Evolutionary conservation across 805 yeast species (phyloP).

Genomic region (Huiozyma sinensis): DNA sequence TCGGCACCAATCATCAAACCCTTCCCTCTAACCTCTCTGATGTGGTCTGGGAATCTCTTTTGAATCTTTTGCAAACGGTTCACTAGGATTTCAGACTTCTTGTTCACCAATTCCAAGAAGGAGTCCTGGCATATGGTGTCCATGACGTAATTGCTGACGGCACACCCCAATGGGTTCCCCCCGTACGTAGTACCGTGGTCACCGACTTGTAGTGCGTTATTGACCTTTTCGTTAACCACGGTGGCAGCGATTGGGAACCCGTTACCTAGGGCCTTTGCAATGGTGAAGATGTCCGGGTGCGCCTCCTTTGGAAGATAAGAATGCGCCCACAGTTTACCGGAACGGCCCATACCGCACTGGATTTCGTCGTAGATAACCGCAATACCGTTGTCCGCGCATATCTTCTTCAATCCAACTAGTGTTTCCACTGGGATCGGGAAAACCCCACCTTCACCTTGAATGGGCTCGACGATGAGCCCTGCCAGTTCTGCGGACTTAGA

Average conservation of each 20-base stretch:
- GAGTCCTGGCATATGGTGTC: slow-evolving; percentile 49
- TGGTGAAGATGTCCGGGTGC: slow-evolving; percentile 88
- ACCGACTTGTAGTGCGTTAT: slow-evolving; percentile 64
- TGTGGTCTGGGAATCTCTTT: slow-evolving; percentile 46
- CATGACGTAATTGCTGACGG: slow-evolving; percentile 70
- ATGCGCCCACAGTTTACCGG: slow-evolving; percentile 97
- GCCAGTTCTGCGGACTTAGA: slow-evolving; percentile 38
- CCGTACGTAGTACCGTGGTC: slow-evolving; percentile 98
- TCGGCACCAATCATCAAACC: slow-evolving; percentile 84
- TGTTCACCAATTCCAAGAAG: slow-evolving; percentile 50
- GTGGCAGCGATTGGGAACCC: slow-evolving; percentile 96
- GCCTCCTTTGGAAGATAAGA: slow-evolving; percentile 61
- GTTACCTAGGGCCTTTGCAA: slow-evolving; percentile 94
- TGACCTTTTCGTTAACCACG: slow-evolving; percentile 72
- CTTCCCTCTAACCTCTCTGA: slow-evolving; percentile 70
- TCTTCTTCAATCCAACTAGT: slow-evolving; percentile 59
- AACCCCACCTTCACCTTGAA: slow-evolving; percentile 98
- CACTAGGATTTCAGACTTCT: slow-evolving; percentile 48
- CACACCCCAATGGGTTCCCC: slow-evolving; percentile 88
- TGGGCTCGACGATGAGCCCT: slow-evolving; percentile 92
- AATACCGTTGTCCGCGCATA: slow-evolving; percentile 77
- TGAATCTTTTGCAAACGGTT: slow-evolving; percentile 40
- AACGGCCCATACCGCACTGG: slow-evolving; percentile 95
- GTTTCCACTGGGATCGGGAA: slow-evolving; percentile 84
- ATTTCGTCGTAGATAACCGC: slow-evolving; percentile 91